Base-by-base conservation (phyloP, 108 stramenopile species). In the Skeletonema marinoi region DNA sequence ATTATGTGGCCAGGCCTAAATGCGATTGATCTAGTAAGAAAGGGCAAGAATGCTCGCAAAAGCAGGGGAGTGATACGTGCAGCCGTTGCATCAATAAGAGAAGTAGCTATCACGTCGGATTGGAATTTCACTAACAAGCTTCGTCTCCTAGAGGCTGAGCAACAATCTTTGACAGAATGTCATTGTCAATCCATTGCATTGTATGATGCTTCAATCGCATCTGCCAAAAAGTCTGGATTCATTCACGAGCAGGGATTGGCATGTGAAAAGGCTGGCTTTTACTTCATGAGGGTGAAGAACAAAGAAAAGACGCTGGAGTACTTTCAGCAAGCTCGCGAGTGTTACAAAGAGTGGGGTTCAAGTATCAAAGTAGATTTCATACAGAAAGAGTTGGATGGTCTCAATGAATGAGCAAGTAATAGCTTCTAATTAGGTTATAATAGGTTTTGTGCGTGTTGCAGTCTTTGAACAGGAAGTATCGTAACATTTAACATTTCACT, bases 111-210 rank as follows among this genome's bases (percentile, higher is more conserved):
- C 29, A 30, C 33, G 39, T 78, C 78, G 3, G 32, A 41, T 0
- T 71, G 54, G 70, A 78, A 78, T 21, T 78, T 71, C 41, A 11
- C 46, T 1, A 71, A 71, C 31, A 78, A 80, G 60, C 56, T 70
- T 13, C 33, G 12, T 21, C 36, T 56, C 16, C 10, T 56, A 10
- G 33, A 58, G 38, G 80, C 73, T 3, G 80, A 80, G 29, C 2
- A 46, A 21, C 32, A 42, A 56, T 80, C 80, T 6, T 2, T 65
- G 6, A 33, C 69, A n/a, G n/a, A n/a, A n/a, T n/a, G n/a, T 39
- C 2, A 54, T 1, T n/a, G 54, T 0, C 35, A 70, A 35, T 68
- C 73, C 13, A 50, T 54, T 30, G 6, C 51, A 32, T 9, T 14
- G 32, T 80, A 80, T 39, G 50, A 33, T n/a, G 46, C 44, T 9